Percentiles rank a stretch among this genome's conserved stretches.
These are phyloP conservation scores for Schizophyllum amplum DNA, from an alignment of 1,284 basidiomycete species.

Conservation along the genomic window DNA sequence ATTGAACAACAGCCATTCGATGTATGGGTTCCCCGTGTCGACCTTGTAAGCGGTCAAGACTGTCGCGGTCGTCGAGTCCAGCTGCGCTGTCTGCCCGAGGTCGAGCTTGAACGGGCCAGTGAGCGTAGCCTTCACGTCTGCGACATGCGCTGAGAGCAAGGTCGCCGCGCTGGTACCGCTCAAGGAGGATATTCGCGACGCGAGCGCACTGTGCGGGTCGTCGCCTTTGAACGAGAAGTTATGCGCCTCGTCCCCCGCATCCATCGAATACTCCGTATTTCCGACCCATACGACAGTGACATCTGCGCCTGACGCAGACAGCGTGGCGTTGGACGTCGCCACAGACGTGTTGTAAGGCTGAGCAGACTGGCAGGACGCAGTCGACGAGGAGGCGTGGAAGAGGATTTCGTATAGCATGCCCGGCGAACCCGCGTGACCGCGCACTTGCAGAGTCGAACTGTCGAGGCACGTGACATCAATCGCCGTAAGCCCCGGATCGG, in stretches of 20 bases:
- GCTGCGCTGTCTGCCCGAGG: constrained; percentile 48
- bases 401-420: constrained; percentile 69
- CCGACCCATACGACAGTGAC: constrained; percentile 57
- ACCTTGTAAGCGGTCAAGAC: constrained; percentile 43
- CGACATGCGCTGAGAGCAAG: constrained; percentile 38
- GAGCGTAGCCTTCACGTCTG: constrained; percentile 35
- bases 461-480: constrained; percentile 58
- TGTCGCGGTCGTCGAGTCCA: constrained; percentile 48
- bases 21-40: constrained; percentile 50
- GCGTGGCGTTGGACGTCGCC: constrained; percentile 14
- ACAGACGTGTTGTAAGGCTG: constrained; percentile 15
- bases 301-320: constrained; percentile 46
- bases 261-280: constrained; percentile 57
- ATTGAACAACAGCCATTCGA: constrained; percentile 70
- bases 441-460: constrained; percentile 44
- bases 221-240: constrained; percentile 54
- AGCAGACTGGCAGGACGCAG: constrained; percentile 20
- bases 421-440: constrained; percentile 39
- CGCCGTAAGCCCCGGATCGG: constrained; percentile 40
- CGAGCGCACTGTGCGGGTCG: constrained; percentile 47
- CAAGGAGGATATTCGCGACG: constrained; percentile 29
- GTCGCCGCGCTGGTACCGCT: constrained; percentile 17
- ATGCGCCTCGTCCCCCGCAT: constrained; percentile 47
- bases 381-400: constrained; percentile 31
- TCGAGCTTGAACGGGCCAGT: constrained; percentile 46